Evolutionary conservation across 2,329 filamentous ascomycete species (phyloP).

Genomic region (Neoscytalidium dimidiatum): DNA sequence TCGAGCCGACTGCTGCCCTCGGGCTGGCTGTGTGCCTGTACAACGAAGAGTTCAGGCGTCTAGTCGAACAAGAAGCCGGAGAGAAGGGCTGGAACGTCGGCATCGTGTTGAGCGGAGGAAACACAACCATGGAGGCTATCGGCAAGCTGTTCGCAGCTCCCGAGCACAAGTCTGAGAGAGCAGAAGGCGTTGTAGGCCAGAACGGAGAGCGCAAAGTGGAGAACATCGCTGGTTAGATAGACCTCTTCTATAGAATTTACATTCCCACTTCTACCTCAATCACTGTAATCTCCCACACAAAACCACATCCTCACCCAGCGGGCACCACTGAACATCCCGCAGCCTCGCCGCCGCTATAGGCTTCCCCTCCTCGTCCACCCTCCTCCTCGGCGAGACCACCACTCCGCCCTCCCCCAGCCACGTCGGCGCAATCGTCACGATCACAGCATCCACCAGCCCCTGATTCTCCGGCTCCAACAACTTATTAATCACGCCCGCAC

Average conservation of each 20-base stretch:
- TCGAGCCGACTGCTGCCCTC: constrained; percentile 89
- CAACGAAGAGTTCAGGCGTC: constrained; percentile 76
- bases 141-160: constrained; percentile 52
- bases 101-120: constrained; percentile 64
- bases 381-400: constrained; percentile 69
- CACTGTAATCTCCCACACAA: constrained; percentile 63
- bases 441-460: constrained; percentile 71
- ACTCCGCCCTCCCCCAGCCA: constrained; percentile 88
- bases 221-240: constrained; percentile 47
- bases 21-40: constrained; percentile 78
- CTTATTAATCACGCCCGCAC: constrained; percentile 78
- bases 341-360: constrained; percentile 64
- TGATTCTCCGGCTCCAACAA: constrained; percentile 66
- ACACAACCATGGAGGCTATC: constrained; percentile 65
- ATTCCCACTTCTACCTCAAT: no score
- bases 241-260: background rate
- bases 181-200: constrained; percentile 41
- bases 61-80: constrained; percentile 71
- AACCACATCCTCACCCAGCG: constrained; percentile 80
- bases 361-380: constrained; percentile 51
- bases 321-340: constrained; percentile 69
- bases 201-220: constrained; percentile 47
- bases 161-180: constrained; percentile 36
- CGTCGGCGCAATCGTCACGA: constrained; percentile 85
- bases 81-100: constrained; percentile 72